Conservation (phyloP, 345 rosid genomes). For the Cochlearia excelsa region DNA sequence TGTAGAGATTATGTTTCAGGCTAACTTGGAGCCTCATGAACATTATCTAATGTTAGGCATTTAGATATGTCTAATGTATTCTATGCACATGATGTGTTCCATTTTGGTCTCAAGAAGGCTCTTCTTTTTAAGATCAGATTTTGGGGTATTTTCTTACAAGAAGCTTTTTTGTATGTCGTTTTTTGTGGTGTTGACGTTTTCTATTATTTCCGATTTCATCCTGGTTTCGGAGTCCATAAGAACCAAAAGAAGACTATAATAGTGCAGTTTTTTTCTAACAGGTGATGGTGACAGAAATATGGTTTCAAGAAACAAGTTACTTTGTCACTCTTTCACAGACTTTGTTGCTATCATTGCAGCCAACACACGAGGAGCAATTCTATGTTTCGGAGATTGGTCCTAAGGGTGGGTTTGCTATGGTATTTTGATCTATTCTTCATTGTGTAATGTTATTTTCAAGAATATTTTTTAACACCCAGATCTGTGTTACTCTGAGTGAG, state of each 20-base stretch:
- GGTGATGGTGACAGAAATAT: constrained; percentile 90
- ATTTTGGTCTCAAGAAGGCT: constrained; percentile 71
- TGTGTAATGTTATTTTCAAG: not conserved
- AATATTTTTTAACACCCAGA: not conserved
- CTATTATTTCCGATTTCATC: constrained; percentile 11
- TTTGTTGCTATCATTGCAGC: constrained; percentile 85
- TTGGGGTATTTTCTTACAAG: constrained; percentile 47
- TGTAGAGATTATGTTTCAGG: constrained; percentile 75
- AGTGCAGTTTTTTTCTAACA: constrained; percentile 28
- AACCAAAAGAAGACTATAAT: constrained; percentile 17
- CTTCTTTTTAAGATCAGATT: constrained; percentile 67
- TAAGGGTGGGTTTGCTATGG: not conserved
- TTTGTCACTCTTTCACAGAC: constrained; percentile 74
- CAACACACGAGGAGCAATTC: constrained; percentile 67
- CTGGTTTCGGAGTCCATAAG: constrained; percentile 43
- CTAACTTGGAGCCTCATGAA: constrained; percentile 65
- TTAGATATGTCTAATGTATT: constrained; percentile 26
- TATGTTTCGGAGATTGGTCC: constrained; percentile 50
- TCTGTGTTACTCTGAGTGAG: not conserved
- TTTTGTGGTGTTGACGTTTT: not conserved
- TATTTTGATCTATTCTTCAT: constrained; percentile 5
- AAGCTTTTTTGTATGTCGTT: not conserved
- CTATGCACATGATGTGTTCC: constrained; percentile 70
- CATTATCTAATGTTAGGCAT: not conserved
- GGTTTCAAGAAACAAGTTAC: constrained; percentile 64